Conservation (phyloP, 2,329 filamentous ascomycete genomes). For the Fusarium albosuccineum region DNA sequence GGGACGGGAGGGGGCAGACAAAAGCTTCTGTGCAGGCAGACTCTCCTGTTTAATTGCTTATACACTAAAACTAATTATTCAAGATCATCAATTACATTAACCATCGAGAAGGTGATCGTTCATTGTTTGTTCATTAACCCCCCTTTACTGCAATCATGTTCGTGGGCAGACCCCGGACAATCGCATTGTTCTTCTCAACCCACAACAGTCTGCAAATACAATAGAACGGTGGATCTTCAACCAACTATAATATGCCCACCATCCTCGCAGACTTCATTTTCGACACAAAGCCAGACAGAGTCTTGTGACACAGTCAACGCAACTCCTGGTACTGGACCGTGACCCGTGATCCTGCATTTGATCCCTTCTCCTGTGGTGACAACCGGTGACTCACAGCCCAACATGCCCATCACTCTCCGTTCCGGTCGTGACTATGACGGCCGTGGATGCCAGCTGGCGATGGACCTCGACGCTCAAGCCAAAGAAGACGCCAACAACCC, state of each 20-base stretch:
- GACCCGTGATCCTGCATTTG: not conserved
- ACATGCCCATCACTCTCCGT: not conserved
- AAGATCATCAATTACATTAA: too few species aligned
- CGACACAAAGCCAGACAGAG: too few species aligned
- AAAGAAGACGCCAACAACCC: not conserved
- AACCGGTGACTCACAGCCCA: not conserved
- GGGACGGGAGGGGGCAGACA: constrained; percentile 6
- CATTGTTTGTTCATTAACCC: too few species aligned
- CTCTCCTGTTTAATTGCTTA: constrained; percentile 5
- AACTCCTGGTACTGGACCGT: not conserved
- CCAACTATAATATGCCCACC: too few species aligned
- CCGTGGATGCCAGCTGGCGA: not conserved
- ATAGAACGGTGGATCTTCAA: too few species aligned
- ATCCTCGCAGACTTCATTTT: too few species aligned
- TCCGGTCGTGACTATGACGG: not conserved
- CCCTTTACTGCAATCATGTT: too few species aligned
- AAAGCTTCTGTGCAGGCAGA: constrained; percentile 25
- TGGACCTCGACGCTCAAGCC: not conserved
- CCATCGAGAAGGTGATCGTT: too few species aligned
- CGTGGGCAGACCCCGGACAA: too few species aligned
- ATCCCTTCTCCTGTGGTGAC: not conserved
- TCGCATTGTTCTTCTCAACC: too few species aligned
- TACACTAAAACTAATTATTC: not conserved
- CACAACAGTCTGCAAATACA: too few species aligned
- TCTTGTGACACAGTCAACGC: not conserved